phyloP scores from a whole-genome alignment of 371 early-diverging fungal genomes.

The Capillidium rhysosporum region DNA sequence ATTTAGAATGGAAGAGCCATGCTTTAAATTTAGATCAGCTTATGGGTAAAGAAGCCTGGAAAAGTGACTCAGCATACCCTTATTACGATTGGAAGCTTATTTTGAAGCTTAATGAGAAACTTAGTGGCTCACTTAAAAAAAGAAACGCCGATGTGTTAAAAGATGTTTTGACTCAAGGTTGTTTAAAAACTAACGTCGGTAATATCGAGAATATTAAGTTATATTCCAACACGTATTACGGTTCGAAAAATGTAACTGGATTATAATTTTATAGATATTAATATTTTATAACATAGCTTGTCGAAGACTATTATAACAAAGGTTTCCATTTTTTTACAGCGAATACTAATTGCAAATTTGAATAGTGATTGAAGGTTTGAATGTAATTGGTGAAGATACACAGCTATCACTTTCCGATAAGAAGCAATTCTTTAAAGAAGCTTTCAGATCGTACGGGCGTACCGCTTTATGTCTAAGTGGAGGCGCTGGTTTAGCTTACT shows the following conservation, averaged over 20 bases:
- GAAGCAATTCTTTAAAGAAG: constrained; percentile 44
- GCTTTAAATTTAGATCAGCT: constrained; percentile 48
- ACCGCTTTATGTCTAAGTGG: constrained; percentile 78
- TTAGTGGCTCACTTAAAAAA: constrained; percentile 9
- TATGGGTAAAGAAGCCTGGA: constrained; percentile 54
- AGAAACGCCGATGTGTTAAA: neutral
- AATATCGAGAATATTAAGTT: constrained; percentile 56
- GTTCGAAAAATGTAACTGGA: constrained; percentile 38
- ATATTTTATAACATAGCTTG: neutral
- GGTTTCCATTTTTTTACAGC: constrained; percentile 11
- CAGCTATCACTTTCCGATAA: constrained; percentile 30
- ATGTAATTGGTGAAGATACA: constrained; percentile 28
- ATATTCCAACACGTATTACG: constrained; percentile 53
- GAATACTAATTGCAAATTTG: neutral
- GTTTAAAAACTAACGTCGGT: constrained; percentile 56
- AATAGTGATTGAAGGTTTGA: constrained; percentile 35
- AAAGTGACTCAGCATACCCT: constrained; percentile 27
- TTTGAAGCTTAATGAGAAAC: constrained; percentile 27
- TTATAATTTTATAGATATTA: neutral
- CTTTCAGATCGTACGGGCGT: constrained; percentile 60
- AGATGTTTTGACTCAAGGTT: constrained; percentile 26
- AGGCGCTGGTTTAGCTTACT: constrained; percentile 72
- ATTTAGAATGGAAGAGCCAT: constrained; percentile 46
- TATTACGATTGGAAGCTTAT: constrained; percentile 51
- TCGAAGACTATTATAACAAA: neutral